Evolutionary conservation across 2,329 filamentous ascomycete genomes (phyloP), one percentile per base, ranked within the genome.

Genomic region (Fusarium paranaense): DNA sequence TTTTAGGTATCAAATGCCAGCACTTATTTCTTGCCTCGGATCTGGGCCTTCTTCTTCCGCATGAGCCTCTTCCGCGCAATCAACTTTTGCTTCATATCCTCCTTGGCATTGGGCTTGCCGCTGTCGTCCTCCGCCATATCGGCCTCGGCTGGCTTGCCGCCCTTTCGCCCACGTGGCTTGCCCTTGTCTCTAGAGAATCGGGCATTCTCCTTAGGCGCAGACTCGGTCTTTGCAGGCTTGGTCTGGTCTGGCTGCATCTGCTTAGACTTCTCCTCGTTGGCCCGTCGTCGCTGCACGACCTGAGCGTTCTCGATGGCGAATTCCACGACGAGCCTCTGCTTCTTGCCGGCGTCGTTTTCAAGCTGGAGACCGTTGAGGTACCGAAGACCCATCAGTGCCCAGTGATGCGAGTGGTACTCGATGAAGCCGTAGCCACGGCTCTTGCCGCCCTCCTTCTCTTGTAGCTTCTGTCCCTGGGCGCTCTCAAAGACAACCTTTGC

Each of bases 261-360:
- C 25, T 76, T 71, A 2, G 82, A 81, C 70, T 79, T 83, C 42
- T 80, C 80, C 76, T 85, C 82, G 14, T 79, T 80, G 35, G 80
- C 80, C 52, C 77, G 79, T 69, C 97, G 89, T 73, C 97, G 89
- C 75, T 92, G 90, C n/a, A 99, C 93, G 1, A 99, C 97, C 79
- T 98, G 95, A 1, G 95, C 95, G 78, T 99, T 99, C 84, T 99
- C 97, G 81, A 99, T 98, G 22, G 97, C 95, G 81, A 99, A 99
- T 82, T 99, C 97, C 40, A 96, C 96, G 80, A 99, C 95, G 61
- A 99, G 85, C 14, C 97, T 89, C 83, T 97, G 95, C 81, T 95
- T 96, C 84, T 93, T 94, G 74, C 97, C 95, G 62, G 89, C 84
- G 27, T 86, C 84, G 72, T 88, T 90, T 78, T 88, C 86, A 20